Evolutionary conservation across 345 rosid genomes (phyloP), one percentile per base, ranked within the genome.

Genomic region (Ricinus communis): DNA sequence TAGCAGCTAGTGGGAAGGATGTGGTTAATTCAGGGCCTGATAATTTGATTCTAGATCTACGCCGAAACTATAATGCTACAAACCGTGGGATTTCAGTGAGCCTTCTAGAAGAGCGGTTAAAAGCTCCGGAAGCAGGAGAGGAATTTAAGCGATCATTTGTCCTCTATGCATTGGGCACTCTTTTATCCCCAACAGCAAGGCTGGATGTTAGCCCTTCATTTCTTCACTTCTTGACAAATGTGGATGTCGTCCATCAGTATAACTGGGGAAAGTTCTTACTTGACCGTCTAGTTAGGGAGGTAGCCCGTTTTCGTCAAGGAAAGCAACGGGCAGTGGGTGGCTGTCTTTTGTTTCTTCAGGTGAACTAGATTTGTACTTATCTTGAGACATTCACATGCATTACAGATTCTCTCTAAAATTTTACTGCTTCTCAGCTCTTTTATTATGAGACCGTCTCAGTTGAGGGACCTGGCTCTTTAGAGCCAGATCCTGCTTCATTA

Each of bases 191-290:
- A 57, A 80, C 86, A 38, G 86, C 86, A 59, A 80, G 86, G 61
- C 80, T 83, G 65, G 86, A 83, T 63, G 84, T 78, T 50, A 83
- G 86, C 65, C 84, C 86, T 46, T 83, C 86, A 15, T 83, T 80
- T 73, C 86, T 83, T 66, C 82, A 83, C 43, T 83, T 83, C 65
- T 66, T 83, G 80, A 80, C 80, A 21, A 78, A 80, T 65, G 75
- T 78, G 79, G 84, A 80, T 63, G 79, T 68, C 57, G 49, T 83
- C 51, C 86, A 80, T 66, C 84, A 83, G 47, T 76, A 75, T 66
- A 83, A 83, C 59, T 83, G 86, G 86, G 86, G 86, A 33, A 83
- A 83, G 28, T 83, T 83, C 72, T 77, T 80, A 62, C 86, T 83
- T 50, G 81, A 83, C 46, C 82, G 84, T 53, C 76, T 83, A 63